A percentile compares a stretch with the other conserved stretches of the same genome.
Conservation (phyloP, 768 basidiomycete genomes). For the Tulasnella sp. region DNA sequence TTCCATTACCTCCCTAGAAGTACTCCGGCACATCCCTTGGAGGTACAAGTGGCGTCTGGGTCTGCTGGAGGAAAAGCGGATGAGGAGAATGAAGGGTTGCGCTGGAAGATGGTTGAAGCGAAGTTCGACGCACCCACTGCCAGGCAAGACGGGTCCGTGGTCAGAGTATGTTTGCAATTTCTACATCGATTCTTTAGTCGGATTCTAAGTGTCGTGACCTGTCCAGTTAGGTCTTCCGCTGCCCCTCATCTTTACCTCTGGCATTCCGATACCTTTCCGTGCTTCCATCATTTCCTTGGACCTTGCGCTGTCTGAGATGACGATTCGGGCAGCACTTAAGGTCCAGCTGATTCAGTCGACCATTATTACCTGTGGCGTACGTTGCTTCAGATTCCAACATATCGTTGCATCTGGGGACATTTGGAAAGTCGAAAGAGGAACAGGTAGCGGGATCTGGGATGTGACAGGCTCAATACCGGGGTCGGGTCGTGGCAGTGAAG, state of each 20-base stretch:
- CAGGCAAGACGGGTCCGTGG: neutral
- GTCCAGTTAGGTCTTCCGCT: slow-evolving; percentile 26
- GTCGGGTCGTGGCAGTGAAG: neutral
- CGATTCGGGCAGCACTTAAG: neutral
- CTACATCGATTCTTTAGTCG: too few species aligned
- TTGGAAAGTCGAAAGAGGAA: slow-evolving; percentile 25
- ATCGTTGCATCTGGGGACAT: neutral
- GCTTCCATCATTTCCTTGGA: slow-evolving; percentile 13
- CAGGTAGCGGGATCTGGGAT: slow-evolving; percentile 22
- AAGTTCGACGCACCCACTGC: neutral
- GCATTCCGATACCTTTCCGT: slow-evolving; percentile 22
- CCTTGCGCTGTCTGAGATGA: neutral
- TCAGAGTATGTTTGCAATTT: neutral
- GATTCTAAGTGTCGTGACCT: neutral
- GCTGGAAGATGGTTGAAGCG: slow-evolving; percentile 26
- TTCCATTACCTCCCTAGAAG: slow-evolving; percentile 25
- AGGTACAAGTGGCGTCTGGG: neutral
- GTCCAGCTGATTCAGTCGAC: slow-evolving; percentile 16
- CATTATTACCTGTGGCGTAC: neutral
- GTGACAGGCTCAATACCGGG: slow-evolving; percentile 16
- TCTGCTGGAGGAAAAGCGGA: slow-evolving; percentile 22
- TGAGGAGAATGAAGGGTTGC: neutral
- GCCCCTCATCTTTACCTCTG: slow-evolving; percentile 15
- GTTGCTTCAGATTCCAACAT: neutral
- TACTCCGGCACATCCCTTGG: neutral